Conservation (phyloP, 129 eudicot genomes). For the Artemisia argyi region DNA sequence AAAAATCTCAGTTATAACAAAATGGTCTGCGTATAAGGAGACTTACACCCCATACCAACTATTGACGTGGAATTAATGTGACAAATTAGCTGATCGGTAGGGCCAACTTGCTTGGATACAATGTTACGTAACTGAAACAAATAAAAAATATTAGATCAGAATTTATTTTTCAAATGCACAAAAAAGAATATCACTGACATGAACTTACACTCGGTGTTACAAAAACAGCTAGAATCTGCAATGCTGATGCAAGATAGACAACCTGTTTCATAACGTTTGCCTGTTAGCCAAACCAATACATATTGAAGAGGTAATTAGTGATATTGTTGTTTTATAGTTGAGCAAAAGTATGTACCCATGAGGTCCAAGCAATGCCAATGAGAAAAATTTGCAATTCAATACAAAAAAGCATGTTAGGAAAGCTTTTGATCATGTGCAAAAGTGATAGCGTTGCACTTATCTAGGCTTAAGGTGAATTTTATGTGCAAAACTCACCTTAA, state of each 20-base stretch:
- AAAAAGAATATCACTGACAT: neutral
- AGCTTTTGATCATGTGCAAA: too few species aligned
- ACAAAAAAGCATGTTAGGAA: too few species aligned
- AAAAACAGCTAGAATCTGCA: slow-evolving; percentile 53
- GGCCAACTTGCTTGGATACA: slow-evolving; percentile 88
- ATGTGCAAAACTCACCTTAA: too few species aligned
- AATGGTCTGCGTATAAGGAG: too few species aligned
- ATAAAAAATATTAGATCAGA: neutral
- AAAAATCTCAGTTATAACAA: neutral
- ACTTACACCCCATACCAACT: neutral
- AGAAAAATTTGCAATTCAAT: too few species aligned
- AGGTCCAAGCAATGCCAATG: too few species aligned
- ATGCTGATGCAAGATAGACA: slow-evolving; percentile 65
- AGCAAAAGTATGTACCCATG: too few species aligned
- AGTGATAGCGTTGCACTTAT: too few species aligned
- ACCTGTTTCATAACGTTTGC: slow-evolving; percentile 42
- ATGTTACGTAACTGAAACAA: slow-evolving; percentile 68
- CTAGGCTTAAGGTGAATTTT: too few species aligned
- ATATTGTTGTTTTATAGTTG: too few species aligned
- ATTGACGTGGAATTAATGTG: neutral
- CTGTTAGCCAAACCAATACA: slow-evolving; percentile 13
- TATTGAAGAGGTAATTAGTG: neutral
- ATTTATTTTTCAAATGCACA: neutral
- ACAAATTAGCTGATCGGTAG: slow-evolving; percentile 66
- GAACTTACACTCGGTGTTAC: slow-evolving; percentile 71